These are phyloP conservation scores for Talinum fruticosum DNA, from an alignment of 148 eudicot species.

Conservation along the genomic window DNA sequence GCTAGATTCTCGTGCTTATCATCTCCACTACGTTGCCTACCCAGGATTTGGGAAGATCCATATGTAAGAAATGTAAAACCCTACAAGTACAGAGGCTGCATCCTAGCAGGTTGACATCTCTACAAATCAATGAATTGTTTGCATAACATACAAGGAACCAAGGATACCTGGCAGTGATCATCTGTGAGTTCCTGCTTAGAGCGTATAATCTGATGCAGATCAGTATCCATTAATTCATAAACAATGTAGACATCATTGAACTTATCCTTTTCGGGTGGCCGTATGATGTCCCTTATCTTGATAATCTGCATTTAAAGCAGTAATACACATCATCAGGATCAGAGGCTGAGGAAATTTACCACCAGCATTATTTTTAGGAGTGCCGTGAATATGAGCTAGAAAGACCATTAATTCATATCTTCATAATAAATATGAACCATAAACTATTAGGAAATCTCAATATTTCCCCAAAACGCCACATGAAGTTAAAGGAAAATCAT, in stretches of 20 bases:
- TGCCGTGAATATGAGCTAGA: not conserved
- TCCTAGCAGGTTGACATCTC: not conserved
- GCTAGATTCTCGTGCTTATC: not conserved
- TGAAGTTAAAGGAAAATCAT: not conserved
- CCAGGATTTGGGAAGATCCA: not conserved
- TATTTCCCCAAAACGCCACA: not conserved
- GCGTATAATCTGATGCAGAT: conserved; percentile 83
- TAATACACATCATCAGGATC: not conserved
- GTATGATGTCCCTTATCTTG: conserved; percentile 42
- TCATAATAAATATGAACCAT: not conserved
- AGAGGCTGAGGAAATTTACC: not conserved
- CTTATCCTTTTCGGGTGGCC: conserved; percentile 41
- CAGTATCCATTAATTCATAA: conserved; percentile 77
- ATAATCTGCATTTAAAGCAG: conserved; percentile 32
- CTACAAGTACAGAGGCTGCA: not conserved
- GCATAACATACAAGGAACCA: not conserved
- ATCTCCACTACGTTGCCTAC: not conserved
- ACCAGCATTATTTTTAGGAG: not conserved
- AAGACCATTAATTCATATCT: not conserved
- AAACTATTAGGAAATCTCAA: not conserved
- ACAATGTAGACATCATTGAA: conserved; percentile 51
- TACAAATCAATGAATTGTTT: not conserved
- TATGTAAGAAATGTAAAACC: not conserved
- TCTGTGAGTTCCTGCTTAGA: conserved; percentile 85
- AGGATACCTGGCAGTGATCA: conserved; percentile 84